phyloP scores from a whole-genome alignment of 305 asterid genomes.

The Fraxinus floribunda region DNA sequence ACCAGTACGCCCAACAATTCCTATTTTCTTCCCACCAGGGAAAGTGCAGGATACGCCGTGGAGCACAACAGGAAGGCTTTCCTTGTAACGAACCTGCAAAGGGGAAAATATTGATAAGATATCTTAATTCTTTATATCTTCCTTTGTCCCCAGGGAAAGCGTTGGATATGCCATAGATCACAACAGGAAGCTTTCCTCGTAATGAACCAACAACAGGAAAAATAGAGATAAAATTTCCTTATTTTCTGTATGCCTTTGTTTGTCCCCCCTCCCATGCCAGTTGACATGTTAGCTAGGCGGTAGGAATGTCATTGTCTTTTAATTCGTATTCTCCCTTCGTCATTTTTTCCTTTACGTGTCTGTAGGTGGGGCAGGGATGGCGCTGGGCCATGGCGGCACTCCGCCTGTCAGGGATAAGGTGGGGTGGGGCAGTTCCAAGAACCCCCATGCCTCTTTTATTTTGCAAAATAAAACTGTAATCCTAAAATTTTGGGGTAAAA shows the following conservation, averaged over 20 bases:
- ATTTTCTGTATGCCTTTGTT: background rate
- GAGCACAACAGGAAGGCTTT: constrained; percentile 93
- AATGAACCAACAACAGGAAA: background rate
- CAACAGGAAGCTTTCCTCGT: background rate
- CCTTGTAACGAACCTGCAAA: constrained; percentile 83
- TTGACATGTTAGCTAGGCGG: background rate
- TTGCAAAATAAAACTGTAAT: background rate
- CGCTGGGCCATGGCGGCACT: background rate
- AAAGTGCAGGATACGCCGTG: constrained; percentile 83
- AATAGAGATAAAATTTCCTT: background rate
- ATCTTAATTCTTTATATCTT: background rate
- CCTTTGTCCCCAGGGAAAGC: background rate
- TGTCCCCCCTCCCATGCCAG: background rate
- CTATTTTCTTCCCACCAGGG: constrained; percentile 96
- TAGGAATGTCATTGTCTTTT: background rate
- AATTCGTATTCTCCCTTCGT: background rate
- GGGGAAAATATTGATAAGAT: constrained; percentile 1
- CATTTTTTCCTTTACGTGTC: background rate
- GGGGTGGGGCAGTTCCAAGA: background rate
- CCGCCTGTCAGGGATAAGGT: background rate
- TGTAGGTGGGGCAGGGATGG: background rate
- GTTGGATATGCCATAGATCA: background rate
- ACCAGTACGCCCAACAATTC: constrained; percentile 99
- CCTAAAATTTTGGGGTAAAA: background rate
- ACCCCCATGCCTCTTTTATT: background rate